Evolutionary conservation across 805 yeast species (phyloP).

Genomic region (Dipodascopsis uninucleata): DNA sequence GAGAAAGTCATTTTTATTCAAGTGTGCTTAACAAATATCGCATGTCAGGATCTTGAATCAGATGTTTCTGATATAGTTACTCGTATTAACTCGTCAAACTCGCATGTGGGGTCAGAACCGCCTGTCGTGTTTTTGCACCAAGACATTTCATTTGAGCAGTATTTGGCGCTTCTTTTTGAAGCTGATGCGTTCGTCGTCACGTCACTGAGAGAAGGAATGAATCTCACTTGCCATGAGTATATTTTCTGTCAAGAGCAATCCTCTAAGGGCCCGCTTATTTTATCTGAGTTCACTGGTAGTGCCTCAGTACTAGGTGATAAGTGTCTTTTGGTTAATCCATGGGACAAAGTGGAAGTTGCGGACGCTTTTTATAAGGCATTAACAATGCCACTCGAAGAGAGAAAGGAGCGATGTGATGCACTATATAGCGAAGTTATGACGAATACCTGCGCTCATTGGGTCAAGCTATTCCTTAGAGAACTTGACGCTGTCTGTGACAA

Average conservation of each 20-base stretch:
- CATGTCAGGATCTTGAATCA: slow-evolving; percentile 57
- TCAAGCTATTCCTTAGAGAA: slow-evolving; percentile 17
- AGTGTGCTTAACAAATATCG: slow-evolving; percentile 62
- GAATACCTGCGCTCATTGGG: slow-evolving; percentile 28
- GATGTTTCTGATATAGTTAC: slow-evolving; percentile 76
- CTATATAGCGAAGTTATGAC: slow-evolving; percentile 23
- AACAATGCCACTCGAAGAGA: slow-evolving; percentile 59
- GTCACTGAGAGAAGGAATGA: slow-evolving; percentile 95
- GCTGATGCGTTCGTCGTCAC: slow-evolving; percentile 87
- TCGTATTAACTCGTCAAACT: slow-evolving; percentile 69
- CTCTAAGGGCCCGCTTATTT: slow-evolving; percentile 63
- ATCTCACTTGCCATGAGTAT: slow-evolving; percentile 92
- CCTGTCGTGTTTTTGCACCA: slow-evolving; percentile 77
- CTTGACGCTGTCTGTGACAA: slow-evolving; percentile 14
- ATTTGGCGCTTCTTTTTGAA: slow-evolving; percentile 76
- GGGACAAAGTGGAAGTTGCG: slow-evolving; percentile 71
- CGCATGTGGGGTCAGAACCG: slow-evolving; percentile 67
- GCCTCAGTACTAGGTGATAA: slow-evolving; percentile 72
- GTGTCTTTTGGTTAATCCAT: slow-evolving; percentile 78
- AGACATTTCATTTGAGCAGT: slow-evolving; percentile 85
- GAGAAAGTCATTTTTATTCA: slow-evolving; percentile 74
- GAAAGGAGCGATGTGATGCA: slow-evolving; percentile 54
- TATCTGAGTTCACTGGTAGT: slow-evolving; percentile 94
- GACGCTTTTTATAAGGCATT: slow-evolving; percentile 62
- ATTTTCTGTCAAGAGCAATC: slow-evolving; percentile 58